Conservation (phyloP, 208 protist genomes). For the Leishmania aethiopica region DNA sequence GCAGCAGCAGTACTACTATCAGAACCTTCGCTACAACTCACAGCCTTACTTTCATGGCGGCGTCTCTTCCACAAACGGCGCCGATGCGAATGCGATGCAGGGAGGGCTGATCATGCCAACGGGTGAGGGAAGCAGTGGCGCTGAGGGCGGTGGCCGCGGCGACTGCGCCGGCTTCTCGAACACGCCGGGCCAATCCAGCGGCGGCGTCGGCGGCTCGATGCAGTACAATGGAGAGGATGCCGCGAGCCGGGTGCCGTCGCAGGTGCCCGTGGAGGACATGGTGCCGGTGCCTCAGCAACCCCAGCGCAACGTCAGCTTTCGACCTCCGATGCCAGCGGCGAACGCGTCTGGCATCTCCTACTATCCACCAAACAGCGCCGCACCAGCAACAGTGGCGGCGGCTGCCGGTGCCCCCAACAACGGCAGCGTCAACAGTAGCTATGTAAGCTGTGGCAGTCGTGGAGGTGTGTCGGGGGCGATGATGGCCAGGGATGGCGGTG, state of each 20-base stretch:
- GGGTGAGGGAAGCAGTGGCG: neutral
- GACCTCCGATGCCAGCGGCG: neutral
- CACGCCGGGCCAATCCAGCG: neutral
- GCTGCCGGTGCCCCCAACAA: neutral
- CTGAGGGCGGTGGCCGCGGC: neutral
- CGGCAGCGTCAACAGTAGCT: neutral
- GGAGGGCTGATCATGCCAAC: neutral
- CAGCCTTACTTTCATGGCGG: neutral
- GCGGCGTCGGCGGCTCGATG: neutral
- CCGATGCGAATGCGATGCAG: neutral
- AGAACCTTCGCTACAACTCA: neutral
- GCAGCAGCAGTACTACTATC: slow-evolving; percentile 1
- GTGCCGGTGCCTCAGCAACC: neutral
- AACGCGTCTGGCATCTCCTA: neutral
- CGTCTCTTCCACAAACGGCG: neutral
- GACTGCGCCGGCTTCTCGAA: neutral
- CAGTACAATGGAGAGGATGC: slow-evolving; percentile 1
- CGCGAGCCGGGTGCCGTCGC: neutral
- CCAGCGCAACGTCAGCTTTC: slow-evolving; percentile 5
- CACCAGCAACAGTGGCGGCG: neutral
- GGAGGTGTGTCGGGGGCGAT: neutral
- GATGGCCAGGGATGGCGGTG: neutral
- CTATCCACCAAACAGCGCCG: neutral
- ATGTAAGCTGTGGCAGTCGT: neutral
- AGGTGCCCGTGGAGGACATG: neutral